These are phyloP conservation scores for Flaveria brownii DNA, from an alignment of 129 eudicot species.

Conservation along the genomic window DNA sequence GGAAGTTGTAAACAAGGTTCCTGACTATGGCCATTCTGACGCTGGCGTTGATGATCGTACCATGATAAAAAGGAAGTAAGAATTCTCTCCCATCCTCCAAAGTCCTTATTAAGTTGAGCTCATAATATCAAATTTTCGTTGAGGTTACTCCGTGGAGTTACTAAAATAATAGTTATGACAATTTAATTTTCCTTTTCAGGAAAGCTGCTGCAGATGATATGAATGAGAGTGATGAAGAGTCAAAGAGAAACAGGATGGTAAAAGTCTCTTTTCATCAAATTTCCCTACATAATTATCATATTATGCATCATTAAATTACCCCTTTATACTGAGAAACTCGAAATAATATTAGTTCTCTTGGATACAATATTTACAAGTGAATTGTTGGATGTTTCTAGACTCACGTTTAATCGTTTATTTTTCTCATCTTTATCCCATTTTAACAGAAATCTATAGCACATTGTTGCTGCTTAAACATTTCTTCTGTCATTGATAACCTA, in stretches of 20 bases:
- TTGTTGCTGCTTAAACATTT: not conserved
- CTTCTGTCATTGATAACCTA: not conserved
- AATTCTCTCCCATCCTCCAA: not conserved
- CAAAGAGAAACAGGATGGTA: constrained; percentile 71
- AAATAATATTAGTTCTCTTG: not conserved
- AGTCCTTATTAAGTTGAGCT: constrained; percentile 3
- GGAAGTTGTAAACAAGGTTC: constrained; percentile 93
- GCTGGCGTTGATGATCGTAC: constrained; percentile 60
- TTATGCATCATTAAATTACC: not conserved
- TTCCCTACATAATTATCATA: not conserved
- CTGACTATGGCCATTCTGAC: constrained; percentile 90
- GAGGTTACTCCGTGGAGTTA: not conserved
- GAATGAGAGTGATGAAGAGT: constrained; percentile 83
- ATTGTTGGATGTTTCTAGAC: not conserved
- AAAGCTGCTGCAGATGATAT: constrained; percentile 62
- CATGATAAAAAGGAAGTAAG: constrained; percentile 69
- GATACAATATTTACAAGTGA: not conserved
- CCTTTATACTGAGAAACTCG: not conserved
- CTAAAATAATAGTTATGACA: not conserved
- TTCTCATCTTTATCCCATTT: not conserved
- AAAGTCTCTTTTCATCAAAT: constrained; percentile 16
- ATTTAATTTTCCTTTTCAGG: constrained; percentile 36
- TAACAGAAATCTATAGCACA: not conserved
- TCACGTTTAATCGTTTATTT: not conserved
- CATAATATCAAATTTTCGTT: not conserved